These are phyloP conservation scores for Macrophomina pseudophaseolina DNA, from an alignment of 2,329 filamentous ascomycete species.

Conservation along the genomic window DNA sequence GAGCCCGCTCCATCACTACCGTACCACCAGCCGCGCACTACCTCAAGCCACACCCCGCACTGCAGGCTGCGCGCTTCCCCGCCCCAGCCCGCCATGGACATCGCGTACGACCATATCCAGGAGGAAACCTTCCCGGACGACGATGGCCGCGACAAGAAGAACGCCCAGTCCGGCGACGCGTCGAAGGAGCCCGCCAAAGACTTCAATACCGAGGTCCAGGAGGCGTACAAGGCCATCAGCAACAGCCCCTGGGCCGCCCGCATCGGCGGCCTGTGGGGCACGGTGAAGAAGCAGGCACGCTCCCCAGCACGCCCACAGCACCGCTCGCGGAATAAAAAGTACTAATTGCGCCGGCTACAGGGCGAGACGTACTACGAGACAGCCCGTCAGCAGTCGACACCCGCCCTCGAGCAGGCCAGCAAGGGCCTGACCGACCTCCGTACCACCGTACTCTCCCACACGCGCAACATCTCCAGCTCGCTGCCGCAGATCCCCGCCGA, in stretches of 20 bases:
- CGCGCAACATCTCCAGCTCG: slow-evolving; percentile 64
- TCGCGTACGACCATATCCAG: slow-evolving; percentile 95
- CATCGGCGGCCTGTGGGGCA: slow-evolving; percentile 87
- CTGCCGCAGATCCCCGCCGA: slow-evolving; percentile 29
- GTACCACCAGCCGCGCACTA: not conserved
- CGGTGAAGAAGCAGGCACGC: slow-evolving; percentile 86
- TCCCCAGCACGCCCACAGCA: slow-evolving; percentile 19
- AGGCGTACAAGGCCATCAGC: slow-evolving; percentile 93
- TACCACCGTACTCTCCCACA: slow-evolving; percentile 67
- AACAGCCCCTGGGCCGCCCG: slow-evolving; percentile 88
- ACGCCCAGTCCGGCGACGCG: slow-evolving; percentile 36
- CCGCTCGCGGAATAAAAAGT: slow-evolving; percentile 1
- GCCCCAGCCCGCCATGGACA: slow-evolving; percentile 70
- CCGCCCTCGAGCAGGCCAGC: slow-evolving; percentile 78
- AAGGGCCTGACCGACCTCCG: slow-evolving; percentile 72
- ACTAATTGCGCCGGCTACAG: slow-evolving; percentile 47
- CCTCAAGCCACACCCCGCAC: not conserved
- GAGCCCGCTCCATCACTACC: not conserved
- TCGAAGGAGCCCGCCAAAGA: slow-evolving; percentile 44
- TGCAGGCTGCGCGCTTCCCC: slow-evolving; percentile 17
- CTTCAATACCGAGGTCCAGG: slow-evolving; percentile 87
- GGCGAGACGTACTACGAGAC: slow-evolving; percentile 88
- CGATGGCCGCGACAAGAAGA: slow-evolving; percentile 52
- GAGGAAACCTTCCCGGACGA: slow-evolving; percentile 70
- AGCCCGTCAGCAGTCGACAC: slow-evolving; percentile 78